These are phyloP conservation scores for Jackrogersella minutella DNA, from an alignment of 495 filamentous ascomycete species.

Conservation along the genomic window DNA sequence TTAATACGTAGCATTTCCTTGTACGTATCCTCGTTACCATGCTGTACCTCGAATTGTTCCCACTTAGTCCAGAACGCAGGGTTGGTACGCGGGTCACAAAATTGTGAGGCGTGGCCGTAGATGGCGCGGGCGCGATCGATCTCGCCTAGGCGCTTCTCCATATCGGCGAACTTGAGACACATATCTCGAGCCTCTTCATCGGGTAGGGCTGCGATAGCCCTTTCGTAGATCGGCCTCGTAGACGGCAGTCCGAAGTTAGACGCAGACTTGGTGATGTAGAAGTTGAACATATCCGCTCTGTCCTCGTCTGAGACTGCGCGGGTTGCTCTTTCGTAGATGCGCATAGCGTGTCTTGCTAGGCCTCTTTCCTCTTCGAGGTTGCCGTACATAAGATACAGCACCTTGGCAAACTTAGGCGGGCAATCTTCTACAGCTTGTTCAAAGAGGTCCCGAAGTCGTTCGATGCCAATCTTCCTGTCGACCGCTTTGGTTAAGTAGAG, in stretches of 20 bases:
- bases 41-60: constrained; percentile 95
- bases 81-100: constrained; percentile 92
- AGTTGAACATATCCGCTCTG: constrained; percentile 97
- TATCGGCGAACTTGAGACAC: constrained; percentile 99
- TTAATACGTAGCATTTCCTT: constrained; percentile 99
- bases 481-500: constrained; percentile 97
- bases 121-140: constrained; percentile 96
- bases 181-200: constrained; percentile 95
- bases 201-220: constrained; percentile 88
- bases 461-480: constrained; percentile 92
- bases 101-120: constrained; percentile 95
- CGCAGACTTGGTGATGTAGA: constrained; percentile 98
- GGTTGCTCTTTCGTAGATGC: constrained; percentile 97
- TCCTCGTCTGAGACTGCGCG: constrained; percentile 96
- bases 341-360: constrained; percentile 96
- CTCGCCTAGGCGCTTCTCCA: constrained; percentile 95
- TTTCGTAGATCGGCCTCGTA: constrained; percentile 96
- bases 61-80: constrained; percentile 94
- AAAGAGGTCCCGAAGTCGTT: constrained; percentile 93
- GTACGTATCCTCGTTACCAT: constrained; percentile 99
- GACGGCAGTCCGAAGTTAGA: constrained; percentile 97
- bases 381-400: constrained; percentile 97
- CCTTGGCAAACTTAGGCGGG: constrained; percentile 94
- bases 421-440: constrained; percentile 96
- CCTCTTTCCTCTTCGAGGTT: constrained; percentile 96